phyloP scores from a whole-genome alignment of 2,329 filamentous ascomycete species.

The Aaosphaeria pasadenensis region DNA sequence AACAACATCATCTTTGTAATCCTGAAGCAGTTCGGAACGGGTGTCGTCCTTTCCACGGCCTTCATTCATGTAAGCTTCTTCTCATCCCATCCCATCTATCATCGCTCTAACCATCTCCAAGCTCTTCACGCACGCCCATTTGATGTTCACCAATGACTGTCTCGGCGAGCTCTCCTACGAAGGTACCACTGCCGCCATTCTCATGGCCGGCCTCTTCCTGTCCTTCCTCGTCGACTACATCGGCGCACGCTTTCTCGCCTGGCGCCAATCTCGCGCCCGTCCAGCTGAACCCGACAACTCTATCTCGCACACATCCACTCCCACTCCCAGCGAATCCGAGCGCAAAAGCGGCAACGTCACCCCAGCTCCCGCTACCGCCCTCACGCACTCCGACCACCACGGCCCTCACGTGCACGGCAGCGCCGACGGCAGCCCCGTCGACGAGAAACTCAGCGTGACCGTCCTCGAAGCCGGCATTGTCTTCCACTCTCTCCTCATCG shows the following conservation, averaged over 20 bases:
- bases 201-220: slow-evolving; percentile 71
- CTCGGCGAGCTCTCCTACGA: slow-evolving; percentile 66
- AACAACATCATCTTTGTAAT: slow-evolving; percentile 55
- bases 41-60: slow-evolving; percentile 69
- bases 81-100: neutral
- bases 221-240: slow-evolving; percentile 70
- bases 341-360: slow-evolving; percentile 1
- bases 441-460: slow-evolving; percentile 58
- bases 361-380: slow-evolving; percentile 13
- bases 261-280: slow-evolving; percentile 23
- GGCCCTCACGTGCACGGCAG: slow-evolving; percentile 18
- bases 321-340: neutral
- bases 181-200: slow-evolving; percentile 64
- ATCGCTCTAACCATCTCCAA: slow-evolving; percentile 25
- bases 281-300: neutral
- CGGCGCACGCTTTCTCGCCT: slow-evolving; percentile 57
- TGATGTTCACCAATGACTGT: slow-evolving; percentile 72
- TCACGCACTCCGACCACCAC: slow-evolving; percentile 5
- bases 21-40: slow-evolving; percentile 70
- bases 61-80: slow-evolving; percentile 59
- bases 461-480: slow-evolving; percentile 72
- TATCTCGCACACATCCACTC: neutral
- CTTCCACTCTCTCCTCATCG: slow-evolving; percentile 70
- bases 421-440: slow-evolving; percentile 5
- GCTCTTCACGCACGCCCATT: slow-evolving; percentile 68